Evolutionary conservation across 768 basidiomycete species (phyloP), one percentile per base, ranked within the genome.

Genomic region (Tricholoma saponaceum): DNA sequence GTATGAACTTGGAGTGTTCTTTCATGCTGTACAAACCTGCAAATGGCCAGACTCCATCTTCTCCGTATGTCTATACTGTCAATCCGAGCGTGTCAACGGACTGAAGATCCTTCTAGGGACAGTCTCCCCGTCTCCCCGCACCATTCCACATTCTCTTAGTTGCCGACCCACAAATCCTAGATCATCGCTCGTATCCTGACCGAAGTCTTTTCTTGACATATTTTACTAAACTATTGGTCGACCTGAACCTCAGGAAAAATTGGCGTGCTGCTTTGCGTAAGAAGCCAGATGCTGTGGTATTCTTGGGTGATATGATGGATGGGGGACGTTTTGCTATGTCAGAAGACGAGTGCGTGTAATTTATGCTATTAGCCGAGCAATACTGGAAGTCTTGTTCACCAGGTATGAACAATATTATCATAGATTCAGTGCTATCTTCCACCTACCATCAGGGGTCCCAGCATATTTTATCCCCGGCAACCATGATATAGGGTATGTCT

Each of bases 271-370:
- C 84, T 3, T 75, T 82, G 52, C 72, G 75, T 5, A 76, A 83
- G 54, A 74, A 70, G 23, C 89, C 94, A 6, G 83, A 96, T 67
- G 81, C 74, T 13, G 82, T 96, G 4, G 74, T 97, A 2, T 89
- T 96, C 60, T 76, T 95, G 20, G 95, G 95, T 35, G 94, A 97
- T 69, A 90, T 96, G 91, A 84, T 96, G 84, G 93, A 96, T 64
- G 84, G 82, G 54, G 94, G 92, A 1, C 77, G 92, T 54, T 75
- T 80, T 25, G 75, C 75, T 20, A 89, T 89, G 79, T 68, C 79
- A 3, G 78, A 83, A 51, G 70, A 70, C 44, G 86, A 94, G 95
- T 95, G 67, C 70, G 90, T 51, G 8, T 33, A 26, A 52, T 51
- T 35, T 56, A 39, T 35, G 43, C 58, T 58, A 52, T 52, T 51